These are phyloP conservation scores for Platanthera zijinensis DNA, from an alignment of 106 monocot genomes.

Conservation along the genomic window DNA sequence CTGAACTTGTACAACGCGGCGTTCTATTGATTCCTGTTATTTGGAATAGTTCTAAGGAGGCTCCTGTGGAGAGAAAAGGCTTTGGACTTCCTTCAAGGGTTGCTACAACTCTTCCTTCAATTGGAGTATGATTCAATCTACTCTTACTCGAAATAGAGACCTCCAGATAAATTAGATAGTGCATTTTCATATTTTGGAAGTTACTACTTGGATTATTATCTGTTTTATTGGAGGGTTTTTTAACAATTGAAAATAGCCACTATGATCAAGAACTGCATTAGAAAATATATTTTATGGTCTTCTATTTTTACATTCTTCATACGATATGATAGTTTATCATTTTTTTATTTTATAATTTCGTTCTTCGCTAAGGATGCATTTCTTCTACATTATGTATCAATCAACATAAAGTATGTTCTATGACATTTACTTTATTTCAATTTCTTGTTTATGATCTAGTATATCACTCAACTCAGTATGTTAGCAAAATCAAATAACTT, in stretches of 20 bases:
- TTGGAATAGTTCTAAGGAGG: slow-evolving; percentile 49
- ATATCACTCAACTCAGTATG: background rate
- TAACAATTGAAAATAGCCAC: background rate
- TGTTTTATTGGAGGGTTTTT: background rate
- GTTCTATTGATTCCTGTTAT: slow-evolving; percentile 82
- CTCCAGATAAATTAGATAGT: background rate
- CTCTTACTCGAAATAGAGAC: background rate
- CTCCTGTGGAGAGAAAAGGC: slow-evolving; percentile 52
- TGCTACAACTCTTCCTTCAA: slow-evolving; percentile 63
- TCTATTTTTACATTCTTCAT: background rate
- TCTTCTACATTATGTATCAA: background rate
- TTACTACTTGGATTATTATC: background rate
- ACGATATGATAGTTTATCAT: background rate
- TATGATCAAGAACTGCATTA: background rate
- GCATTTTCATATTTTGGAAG: background rate
- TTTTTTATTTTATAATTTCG: background rate
- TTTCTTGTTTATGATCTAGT: background rate
- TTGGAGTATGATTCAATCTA: slow-evolving; percentile 57
- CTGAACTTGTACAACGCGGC: slow-evolving; percentile 78
- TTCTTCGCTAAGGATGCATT: background rate
- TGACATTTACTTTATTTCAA: background rate
- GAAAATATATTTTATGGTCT: background rate
- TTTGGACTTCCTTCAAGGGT: slow-evolving; percentile 45
- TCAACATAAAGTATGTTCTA: background rate
- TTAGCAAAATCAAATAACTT: background rate